phyloP scores from a whole-genome alignment of 352 stramenopile genomes.

The Pythium angustatum region DNA sequence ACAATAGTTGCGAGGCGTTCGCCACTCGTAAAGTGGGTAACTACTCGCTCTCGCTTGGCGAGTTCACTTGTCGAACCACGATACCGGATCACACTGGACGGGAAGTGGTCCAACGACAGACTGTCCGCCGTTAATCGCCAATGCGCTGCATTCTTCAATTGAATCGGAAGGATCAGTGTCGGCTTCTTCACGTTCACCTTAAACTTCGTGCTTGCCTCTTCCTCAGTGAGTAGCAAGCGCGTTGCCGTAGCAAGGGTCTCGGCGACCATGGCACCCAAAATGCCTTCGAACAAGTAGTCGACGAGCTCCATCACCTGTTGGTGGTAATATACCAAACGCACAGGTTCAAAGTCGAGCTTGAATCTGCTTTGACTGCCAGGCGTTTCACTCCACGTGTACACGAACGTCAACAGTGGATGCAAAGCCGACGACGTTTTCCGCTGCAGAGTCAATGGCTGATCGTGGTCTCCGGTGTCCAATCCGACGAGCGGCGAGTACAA shows the following conservation, averaged over 20 bases:
- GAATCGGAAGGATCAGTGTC: constrained; percentile 66
- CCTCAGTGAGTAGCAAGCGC: constrained; percentile 65
- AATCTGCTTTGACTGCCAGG: constrained; percentile 46
- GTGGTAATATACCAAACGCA: constrained; percentile 83
- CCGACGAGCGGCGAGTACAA: constrained; percentile 71
- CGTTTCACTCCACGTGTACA: constrained; percentile 27
- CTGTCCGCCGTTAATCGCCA: constrained; percentile 57
- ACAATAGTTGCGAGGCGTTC: neutral
- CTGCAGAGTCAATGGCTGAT: neutral
- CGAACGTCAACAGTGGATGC: constrained; percentile 37
- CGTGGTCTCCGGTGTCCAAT: constrained; percentile 34
- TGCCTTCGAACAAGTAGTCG: constrained; percentile 82
- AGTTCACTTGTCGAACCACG: constrained; percentile 25
- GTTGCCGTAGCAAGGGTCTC: constrained; percentile 72
- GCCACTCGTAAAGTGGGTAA: neutral
- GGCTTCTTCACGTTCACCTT: constrained; percentile 58
- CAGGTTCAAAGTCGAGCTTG: constrained; percentile 53
- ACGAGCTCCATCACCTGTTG: constrained; percentile 83
- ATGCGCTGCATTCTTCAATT: constrained; percentile 52
- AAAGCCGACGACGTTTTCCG: constrained; percentile 9
- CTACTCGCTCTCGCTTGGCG: constrained; percentile 25
- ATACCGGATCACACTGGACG: constrained; percentile 57
- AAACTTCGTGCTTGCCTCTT: constrained; percentile 56
- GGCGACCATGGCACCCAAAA: constrained; percentile 70
- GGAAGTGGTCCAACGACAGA: constrained; percentile 62